Base-by-base conservation (phyloP, 2,329 filamentous ascomycete species). In the Fonsecaea nubica region DNA sequence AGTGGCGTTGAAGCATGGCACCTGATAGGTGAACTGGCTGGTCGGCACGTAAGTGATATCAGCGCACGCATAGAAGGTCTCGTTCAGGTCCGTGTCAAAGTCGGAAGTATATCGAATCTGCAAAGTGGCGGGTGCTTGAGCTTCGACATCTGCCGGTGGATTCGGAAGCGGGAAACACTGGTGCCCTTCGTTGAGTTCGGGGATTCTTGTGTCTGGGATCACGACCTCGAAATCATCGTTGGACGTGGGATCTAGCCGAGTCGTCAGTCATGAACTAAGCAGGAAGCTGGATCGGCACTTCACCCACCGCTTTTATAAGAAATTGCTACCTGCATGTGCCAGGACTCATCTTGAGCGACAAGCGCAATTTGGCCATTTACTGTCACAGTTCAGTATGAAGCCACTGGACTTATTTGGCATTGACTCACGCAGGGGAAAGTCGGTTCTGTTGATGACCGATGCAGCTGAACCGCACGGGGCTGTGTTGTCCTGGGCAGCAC, bases 281-380 rank as follows among this genome's bases (percentile, higher is more conserved):
- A 12, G 18, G 21, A 3, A 3, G 45, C 7, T 5, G 18, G 7
- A 33, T 58, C 30, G 8, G n/a, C 15, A 32, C 4, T 76, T 75
- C 67, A 36, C 63, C 15, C 48, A 69, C 67, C 50, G 38, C 63
- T 58, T 9, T 45, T 60, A 36, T 86, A 84, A 0, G 86, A 84
- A 60, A 89, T 81, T 61, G 82, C 80, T 21, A 89, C 78, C 58
- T 83, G 80, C 30, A 87, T 76, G 48, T 83, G 79, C 72, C 81
- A 87, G 4, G 86, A 85, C 58, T 87, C 84, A 65, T 87, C 83
- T 53, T 87, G 85, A 21, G 84, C 82, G 6, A 85, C 83, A 3
- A 89, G 78, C 1, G 86, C 80, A 13, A 89, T 78, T 54, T 82
- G 78, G 12, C 85, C 87, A 62, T 83, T 83, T 13, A 80, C 86